Base-by-base conservation (phyloP, 2,329 filamentous ascomycete species). In the Metarhizium guizhouense region DNA sequence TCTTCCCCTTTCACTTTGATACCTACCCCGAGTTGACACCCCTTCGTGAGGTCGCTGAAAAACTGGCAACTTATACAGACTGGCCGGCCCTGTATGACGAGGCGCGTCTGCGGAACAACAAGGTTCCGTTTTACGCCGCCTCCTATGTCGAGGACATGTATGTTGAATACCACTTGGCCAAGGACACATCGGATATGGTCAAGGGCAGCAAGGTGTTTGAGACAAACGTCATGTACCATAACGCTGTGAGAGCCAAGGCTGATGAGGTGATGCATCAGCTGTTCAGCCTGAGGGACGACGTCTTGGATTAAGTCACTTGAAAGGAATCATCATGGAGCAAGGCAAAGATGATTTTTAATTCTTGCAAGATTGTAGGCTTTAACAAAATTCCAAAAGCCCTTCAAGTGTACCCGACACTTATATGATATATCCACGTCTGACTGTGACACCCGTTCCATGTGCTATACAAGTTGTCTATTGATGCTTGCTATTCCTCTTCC, bases 81-180 rank as follows among this genome's bases (percentile, higher is more conserved):
- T 96, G 93, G 92, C 81, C 86, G 2, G 72, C 76, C 0, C 76
- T 96, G 4, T 96, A 96, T 68, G 83, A 95, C 64, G 75, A 83
- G 59, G 80, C 82, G 54, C 86, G 88, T 69, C 76, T 96, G 51
- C 79, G 78, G 18, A 81, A 78, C 63, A 96, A 96, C 64, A 77
- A 85, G 57, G 89, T 96, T 0, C 92, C 93, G 0, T 84, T 95
- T 0, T 96, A 94, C 65, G 87, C 91, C 1, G 90, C 88, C 1
- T 87, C 84, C 2, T 97, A 88, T 63, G 69, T 90, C 4, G 87
- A 96, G 59, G 91, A 96, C 67, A 94, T 96, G 88, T 96, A 95
- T 65, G 92, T 97, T 34, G 88, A 95, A 65, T 88, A 82, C 62
- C 82, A 83, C 6, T 74, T 91, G 54, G 87, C 88, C 8, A 79